These are phyloP conservation scores for Salix arbutifolia DNA, from an alignment of 345 rosid species.

Conservation along the genomic window DNA sequence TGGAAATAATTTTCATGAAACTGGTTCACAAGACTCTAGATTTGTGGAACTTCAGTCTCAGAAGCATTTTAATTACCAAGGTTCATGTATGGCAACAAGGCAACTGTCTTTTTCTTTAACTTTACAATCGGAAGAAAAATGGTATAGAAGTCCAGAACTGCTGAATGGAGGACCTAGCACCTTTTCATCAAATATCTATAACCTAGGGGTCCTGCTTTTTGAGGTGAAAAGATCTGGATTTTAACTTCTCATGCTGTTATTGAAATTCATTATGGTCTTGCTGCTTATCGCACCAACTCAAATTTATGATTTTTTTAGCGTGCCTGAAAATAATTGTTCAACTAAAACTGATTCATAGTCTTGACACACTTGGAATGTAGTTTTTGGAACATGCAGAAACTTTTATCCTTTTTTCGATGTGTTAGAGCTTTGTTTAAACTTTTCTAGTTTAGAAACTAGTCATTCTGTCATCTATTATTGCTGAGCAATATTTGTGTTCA, in stretches of 20 bases:
- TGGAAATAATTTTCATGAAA: slow-evolving; percentile 16
- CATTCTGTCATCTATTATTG: no score
- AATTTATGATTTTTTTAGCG: neutral
- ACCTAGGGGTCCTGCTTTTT: slow-evolving; percentile 74
- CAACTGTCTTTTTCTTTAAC: slow-evolving; percentile 26
- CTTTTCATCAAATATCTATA: slow-evolving; percentile 55
- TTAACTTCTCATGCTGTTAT: neutral
- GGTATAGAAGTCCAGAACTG: slow-evolving; percentile 69
- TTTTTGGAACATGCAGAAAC: neutral
- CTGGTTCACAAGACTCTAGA: slow-evolving; percentile 28
- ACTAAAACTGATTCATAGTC: neutral
- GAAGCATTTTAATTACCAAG: slow-evolving; percentile 18
- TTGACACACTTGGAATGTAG: no score
- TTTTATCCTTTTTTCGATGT: neutral
- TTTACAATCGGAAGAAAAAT: slow-evolving; percentile 48
- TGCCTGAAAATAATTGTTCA: neutral
- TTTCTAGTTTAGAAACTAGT: neutral
- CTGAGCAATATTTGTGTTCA: neutral
- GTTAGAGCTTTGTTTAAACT: neutral
- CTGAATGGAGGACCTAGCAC: slow-evolving; percentile 35
- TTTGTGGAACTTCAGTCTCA: slow-evolving; percentile 29
- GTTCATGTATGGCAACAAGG: slow-evolving; percentile 18
- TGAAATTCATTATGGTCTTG: neutral
- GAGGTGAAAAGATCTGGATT: slow-evolving; percentile 43
- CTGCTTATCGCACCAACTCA: neutral